Base-by-base conservation (phyloP, 2,329 filamentous ascomycete genomes). In the Botryotinia convoluta region DNA sequence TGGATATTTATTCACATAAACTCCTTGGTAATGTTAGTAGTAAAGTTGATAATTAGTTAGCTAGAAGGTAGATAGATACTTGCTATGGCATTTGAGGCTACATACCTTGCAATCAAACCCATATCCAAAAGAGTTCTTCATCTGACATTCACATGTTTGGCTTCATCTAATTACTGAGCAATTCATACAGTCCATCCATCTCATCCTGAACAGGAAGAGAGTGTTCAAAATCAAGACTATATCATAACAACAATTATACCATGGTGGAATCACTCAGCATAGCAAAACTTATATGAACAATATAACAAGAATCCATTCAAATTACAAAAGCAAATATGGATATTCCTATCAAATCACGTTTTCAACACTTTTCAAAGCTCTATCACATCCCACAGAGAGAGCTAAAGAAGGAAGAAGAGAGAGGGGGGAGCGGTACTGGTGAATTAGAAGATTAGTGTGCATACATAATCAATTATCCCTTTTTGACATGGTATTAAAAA, bases 41-140 rank as follows among this genome's bases (percentile, higher is more conserved):
- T 54, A n/a, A 54, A 54, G 48, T 16, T 54, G 12, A 29, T 26
- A 16, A 54, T 54, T 16, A 54, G 5, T 14, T 8, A 29, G 10
- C 2, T 14, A 29, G n/a, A 54, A 29, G 51, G 12, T 51, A n/a
- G 48, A 51, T 14, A 51, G 26, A n/a, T 51, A n/a, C 26, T 26
- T 0, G 26, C 2, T 5, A 16, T 26, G 3, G 4, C 4, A 51
- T n/a, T n/a, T 14, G 4, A n/a, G 48, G 26, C 10, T n/a, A 6
- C n/a, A n/a, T n/a, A n/a, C 1, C 5, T 14, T n/a, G 3, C 26
- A n/a, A 7, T n/a, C 48, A n/a, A 51, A n/a, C 12, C 5, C 10
- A n/a, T n/a, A n/a, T 26, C 4, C 9, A 26, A 26, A 51, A 26
- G 9, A 14, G 48, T 3, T 51, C 4, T 3, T 51, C 26, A n/a